Evolutionary conservation across 192 early-diverging fungal genomes (phyloP).

Genomic region (Fimicolochytrium jonesii): DNA sequence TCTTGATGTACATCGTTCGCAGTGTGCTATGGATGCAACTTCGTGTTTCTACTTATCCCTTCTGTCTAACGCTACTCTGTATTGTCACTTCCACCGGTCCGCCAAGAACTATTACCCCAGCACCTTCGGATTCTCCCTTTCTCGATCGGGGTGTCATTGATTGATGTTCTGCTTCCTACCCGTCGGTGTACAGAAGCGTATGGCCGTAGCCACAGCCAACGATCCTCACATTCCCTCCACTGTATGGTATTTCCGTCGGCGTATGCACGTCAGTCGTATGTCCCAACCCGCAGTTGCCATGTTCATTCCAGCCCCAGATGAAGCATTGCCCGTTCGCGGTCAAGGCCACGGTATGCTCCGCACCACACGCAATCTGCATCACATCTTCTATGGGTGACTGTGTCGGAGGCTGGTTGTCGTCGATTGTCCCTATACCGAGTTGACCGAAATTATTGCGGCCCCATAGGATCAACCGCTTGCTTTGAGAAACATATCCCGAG

Average conservation of each 20-base stretch:
- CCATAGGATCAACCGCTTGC: conserved; percentile 52
- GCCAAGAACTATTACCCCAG: too few relatives aligned
- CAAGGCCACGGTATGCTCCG: conserved; percentile 68
- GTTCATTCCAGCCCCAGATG: conserved; percentile 94
- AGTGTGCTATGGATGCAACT: too few relatives aligned
- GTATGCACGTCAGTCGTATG: conserved; percentile 6
- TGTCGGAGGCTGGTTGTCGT: background rate
- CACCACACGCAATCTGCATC: conserved; percentile 59
- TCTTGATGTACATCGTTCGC: too few relatives aligned
- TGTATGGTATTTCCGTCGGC: background rate
- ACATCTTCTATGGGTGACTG: background rate
- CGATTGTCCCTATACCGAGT: conserved; percentile 31
- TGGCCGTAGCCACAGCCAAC: conserved; percentile 35
- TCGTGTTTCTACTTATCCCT: too few relatives aligned
- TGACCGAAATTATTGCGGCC: conserved; percentile 76
- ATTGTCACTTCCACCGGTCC: too few relatives aligned
- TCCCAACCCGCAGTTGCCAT: conserved; percentile 77
- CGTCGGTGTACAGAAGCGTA: conserved; percentile 24
- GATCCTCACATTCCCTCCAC: background rate
- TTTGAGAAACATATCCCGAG: conserved; percentile 29
- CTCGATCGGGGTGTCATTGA: too few relatives aligned
- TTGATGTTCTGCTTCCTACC: too few relatives aligned
- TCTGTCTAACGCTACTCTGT: too few relatives aligned
- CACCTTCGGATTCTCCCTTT: too few relatives aligned
- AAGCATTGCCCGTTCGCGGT: conserved; percentile 39